A percentile compares a stretch with the other conserved stretches of the same genome.
These are phyloP conservation scores for Ascoidea asiatica DNA, from an alignment of 805 yeast species.

Conservation along the genomic window DNA sequence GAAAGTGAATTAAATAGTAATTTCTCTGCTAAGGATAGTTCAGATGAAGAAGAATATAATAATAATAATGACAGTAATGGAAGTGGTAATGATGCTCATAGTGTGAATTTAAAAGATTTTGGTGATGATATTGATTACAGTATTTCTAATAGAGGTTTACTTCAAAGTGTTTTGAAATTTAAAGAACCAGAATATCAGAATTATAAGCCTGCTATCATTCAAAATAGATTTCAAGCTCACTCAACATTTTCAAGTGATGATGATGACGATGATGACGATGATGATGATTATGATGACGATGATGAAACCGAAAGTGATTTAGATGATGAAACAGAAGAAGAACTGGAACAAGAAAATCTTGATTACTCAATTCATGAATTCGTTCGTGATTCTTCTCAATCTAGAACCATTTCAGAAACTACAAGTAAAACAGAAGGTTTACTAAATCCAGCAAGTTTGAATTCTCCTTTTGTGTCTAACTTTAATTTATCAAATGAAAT, in stretches of 20 bases:
- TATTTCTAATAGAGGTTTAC: slow-evolving; percentile 1
- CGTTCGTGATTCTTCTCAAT: no score
- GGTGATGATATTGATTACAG: neutral
- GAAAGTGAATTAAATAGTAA: no score
- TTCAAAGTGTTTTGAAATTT: no score
- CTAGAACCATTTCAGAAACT: no score
- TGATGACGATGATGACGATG: slow-evolving; percentile 4
- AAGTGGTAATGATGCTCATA: neutral
- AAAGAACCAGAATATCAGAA: no score
- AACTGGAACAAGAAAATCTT: neutral
- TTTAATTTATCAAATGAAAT: no score
- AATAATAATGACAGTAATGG: neutral
- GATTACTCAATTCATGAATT: neutral
- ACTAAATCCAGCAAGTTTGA: no score
- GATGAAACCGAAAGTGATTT: no score
- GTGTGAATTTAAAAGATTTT: neutral
- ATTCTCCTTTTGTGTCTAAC: no score
- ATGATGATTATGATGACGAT: slow-evolving; percentile 4
- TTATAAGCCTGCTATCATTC: no score
- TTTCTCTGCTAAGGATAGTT: neutral
- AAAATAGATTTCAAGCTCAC: slow-evolving; percentile 2
- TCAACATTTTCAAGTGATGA: slow-evolving; percentile 1
- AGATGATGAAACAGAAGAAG: neutral
- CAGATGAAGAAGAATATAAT: neutral
- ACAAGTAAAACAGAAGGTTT: no score